phyloP scores from a whole-genome alignment of 176 grass and related monocot species.

The Carex cristatella region DNA sequence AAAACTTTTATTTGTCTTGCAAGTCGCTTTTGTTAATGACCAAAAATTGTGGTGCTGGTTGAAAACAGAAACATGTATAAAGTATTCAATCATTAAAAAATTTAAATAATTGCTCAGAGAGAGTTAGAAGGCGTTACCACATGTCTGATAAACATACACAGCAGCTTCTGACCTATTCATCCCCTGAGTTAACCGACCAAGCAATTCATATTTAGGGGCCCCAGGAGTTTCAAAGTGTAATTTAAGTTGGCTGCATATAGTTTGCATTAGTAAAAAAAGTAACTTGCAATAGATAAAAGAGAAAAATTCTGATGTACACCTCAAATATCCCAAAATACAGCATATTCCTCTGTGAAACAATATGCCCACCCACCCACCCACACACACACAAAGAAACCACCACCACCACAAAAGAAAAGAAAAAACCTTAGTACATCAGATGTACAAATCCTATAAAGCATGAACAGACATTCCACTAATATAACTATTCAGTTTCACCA shows the following conservation, averaged over 20 bases:
- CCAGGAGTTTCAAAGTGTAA: conserved; percentile 70
- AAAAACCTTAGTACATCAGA: background rate
- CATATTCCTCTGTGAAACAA: background rate
- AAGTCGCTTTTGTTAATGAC: no score
- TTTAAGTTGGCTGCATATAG: conserved; percentile 57
- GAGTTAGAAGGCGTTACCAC: conserved; percentile 37
- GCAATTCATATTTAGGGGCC: conserved; percentile 48
- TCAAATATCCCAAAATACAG: background rate
- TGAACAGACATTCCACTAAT: background rate
- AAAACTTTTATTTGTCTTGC: no score
- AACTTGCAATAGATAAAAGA: background rate
- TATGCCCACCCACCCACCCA: background rate
- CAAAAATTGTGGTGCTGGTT: background rate
- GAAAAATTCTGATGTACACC: background rate
- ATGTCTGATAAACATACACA: conserved; percentile 77
- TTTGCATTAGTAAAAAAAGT: conserved; percentile 16
- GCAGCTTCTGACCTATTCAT: conserved; percentile 55
- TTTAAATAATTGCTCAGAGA: background rate
- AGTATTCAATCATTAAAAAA: background rate
- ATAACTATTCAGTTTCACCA: background rate
- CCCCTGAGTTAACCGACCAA: conserved; percentile 54
- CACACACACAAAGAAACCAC: no score
- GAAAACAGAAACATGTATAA: background rate
- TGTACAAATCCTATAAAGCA: background rate
- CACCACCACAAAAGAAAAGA: no score